Evolutionary conservation across 2,329 filamentous ascomycete genomes (phyloP).

Genomic region (Sporothrix euskadiensis): DNA sequence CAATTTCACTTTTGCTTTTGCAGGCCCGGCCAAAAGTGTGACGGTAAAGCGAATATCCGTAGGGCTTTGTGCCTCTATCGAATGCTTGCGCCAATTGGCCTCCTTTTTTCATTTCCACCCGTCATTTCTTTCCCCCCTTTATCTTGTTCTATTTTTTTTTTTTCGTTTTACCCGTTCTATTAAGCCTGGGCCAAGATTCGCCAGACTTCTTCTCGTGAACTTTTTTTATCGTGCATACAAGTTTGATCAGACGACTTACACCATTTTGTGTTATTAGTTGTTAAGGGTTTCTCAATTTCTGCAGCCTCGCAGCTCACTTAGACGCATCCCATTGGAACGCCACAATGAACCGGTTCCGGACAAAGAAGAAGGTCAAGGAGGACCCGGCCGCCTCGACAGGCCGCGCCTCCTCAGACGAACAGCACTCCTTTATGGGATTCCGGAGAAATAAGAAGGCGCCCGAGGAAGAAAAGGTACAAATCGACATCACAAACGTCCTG

Average conservation of each 20-base stretch:
- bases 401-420: conserved; percentile 55
- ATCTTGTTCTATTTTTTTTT: not conserved
- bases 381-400: conserved; percentile 41
- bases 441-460: conserved; percentile 56
- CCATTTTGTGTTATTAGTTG: not conserved
- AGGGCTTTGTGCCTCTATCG: not conserved
- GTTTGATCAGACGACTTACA: conserved; percentile 3
- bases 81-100: not conserved
- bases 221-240: not conserved
- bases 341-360: conserved; percentile 75
- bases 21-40: conserved; percentile 1
- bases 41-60: not conserved
- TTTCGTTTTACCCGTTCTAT: not conserved
- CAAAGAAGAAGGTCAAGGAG: conserved; percentile 69
- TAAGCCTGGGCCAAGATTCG: not conserved
- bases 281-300: conserved; percentile 11
- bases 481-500: conserved; percentile 73
- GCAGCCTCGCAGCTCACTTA: not conserved
- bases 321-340: not conserved
- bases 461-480: conserved; percentile 60
- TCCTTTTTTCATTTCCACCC: not conserved
- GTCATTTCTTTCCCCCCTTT: not conserved
- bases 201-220: not conserved
- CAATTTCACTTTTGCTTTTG: not conserved
- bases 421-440: conserved; percentile 52